Evolutionary conservation across 2,329 filamentous ascomycete genomes (phyloP).

Genomic region (Alternaria dauci): DNA sequence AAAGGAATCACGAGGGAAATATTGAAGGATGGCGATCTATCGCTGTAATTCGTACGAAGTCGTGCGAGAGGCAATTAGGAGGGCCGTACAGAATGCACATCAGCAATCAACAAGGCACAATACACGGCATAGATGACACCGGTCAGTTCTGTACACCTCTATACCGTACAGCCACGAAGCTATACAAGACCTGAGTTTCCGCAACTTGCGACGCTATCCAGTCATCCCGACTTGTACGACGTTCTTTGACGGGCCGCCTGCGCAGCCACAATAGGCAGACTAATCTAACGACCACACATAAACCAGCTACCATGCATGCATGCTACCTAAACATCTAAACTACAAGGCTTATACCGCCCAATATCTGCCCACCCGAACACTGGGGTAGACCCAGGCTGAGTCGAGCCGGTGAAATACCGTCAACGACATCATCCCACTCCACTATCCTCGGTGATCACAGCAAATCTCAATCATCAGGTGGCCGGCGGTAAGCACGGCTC

Average conservation of each 20-base stretch:
- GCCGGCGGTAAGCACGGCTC: background rate
- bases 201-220: background rate
- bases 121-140: background rate
- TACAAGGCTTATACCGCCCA: background rate
- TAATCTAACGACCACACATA: background rate
- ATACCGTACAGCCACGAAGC: background rate
- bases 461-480: background rate
- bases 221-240: conserved; percentile 18
- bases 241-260: conserved; percentile 13
- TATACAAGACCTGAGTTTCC: background rate
- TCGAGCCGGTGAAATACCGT: background rate
- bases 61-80: background rate
- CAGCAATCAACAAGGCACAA: background rate
- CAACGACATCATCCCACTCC: background rate
- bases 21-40: background rate
- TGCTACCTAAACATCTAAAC: background rate
- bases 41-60: background rate
- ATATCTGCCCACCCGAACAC: background rate
- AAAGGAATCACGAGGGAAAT: background rate
- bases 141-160: background rate
- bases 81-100: background rate
- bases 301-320: background rate
- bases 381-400: background rate
- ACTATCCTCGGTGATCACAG: background rate
- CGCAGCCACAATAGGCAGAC: conserved; percentile 20